phyloP scores from a whole-genome alignment of 2,329 filamentous ascomycete genomes.

The Raffaelea arxii region DNA sequence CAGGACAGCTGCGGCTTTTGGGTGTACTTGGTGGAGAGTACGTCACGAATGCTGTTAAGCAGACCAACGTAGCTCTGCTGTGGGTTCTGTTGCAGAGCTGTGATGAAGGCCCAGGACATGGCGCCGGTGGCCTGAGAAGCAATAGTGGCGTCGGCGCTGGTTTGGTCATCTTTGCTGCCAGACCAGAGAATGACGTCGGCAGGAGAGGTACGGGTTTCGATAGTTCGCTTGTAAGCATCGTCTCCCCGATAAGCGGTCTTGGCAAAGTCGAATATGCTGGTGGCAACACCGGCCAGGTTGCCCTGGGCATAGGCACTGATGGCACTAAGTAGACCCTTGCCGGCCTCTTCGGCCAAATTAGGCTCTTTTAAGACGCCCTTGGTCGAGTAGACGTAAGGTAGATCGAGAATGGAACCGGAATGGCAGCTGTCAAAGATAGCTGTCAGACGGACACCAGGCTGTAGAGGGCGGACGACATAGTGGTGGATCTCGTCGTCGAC shows the following conservation, averaged over 20 bases:
- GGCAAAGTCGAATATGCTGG: slow-evolving; percentile 70
- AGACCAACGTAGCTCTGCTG: slow-evolving; percentile 95
- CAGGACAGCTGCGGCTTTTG: slow-evolving; percentile 96
- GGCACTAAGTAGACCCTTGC: slow-evolving; percentile 60
- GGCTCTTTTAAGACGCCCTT: slow-evolving; percentile 74
- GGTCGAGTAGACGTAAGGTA: slow-evolving; percentile 73
- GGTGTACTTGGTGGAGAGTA: slow-evolving; percentile 74
- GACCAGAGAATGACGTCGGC: slow-evolving; percentile 98
- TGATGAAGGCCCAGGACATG: slow-evolving; percentile 98
- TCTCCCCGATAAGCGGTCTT: slow-evolving; percentile 74
- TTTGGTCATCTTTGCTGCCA: slow-evolving; percentile 91
- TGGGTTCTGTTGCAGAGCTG: slow-evolving; percentile 80
- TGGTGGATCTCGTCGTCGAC: slow-evolving; percentile 72
- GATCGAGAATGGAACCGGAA: slow-evolving; percentile 66
- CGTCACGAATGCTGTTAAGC: slow-evolving; percentile 88
- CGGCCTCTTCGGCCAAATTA: slow-evolving; percentile 71
- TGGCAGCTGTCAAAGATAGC: slow-evolving; percentile 78
- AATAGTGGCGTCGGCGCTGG: slow-evolving; percentile 87
- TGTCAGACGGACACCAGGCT: slow-evolving; percentile 74
- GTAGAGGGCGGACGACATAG: slow-evolving; percentile 66
- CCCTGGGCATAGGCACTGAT: slow-evolving; percentile 73
- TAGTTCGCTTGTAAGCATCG: slow-evolving; percentile 66
- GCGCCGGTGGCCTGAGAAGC: slow-evolving; percentile 83
- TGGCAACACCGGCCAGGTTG: slow-evolving; percentile 73
- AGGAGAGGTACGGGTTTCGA: slow-evolving; percentile 82